Percentiles rank a stretch among this genome's conserved stretches.
Evolutionary conservation across 257 asterid genomes (phyloP).

Genomic region (Solanum peruvianum): DNA sequence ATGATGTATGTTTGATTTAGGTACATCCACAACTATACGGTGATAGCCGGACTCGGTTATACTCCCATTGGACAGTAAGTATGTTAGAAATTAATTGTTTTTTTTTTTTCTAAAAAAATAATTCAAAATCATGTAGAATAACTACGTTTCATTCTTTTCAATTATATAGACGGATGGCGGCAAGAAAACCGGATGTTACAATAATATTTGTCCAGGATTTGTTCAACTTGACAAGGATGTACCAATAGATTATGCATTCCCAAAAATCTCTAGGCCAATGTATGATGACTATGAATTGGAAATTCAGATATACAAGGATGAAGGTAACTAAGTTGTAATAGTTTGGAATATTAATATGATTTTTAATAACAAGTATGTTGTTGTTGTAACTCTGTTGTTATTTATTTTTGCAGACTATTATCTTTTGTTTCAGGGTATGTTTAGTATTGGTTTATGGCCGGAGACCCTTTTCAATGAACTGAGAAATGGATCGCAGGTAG

Average conservation of each 20-base stretch:
- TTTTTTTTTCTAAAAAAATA: fast-evolving
- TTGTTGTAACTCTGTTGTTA: too few species aligned
- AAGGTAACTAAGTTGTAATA: background rate
- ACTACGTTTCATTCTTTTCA: background rate
- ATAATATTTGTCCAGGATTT: background rate
- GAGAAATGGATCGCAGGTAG: background rate
- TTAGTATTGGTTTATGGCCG: background rate
- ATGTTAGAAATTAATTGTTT: background rate
- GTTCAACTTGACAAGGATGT: background rate
- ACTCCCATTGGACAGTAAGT: background rate
- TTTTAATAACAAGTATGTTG: too few species aligned
- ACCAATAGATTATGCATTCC: background rate
- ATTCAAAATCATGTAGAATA: background rate
- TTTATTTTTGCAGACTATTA: background rate
- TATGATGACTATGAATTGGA: background rate
- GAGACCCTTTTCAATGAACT: background rate
- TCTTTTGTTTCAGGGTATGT: background rate
- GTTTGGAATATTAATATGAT: too few species aligned
- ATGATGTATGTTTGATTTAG: too few species aligned
- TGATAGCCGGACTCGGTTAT: background rate
- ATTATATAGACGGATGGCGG: background rate
- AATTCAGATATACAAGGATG: background rate
- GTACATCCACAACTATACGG: background rate
- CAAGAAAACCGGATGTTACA: background rate
- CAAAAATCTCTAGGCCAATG: background rate